Percentiles rank a stretch among this genome's conserved stretches.
Conservation (phyloP, 306 rosid genomes). For the Sindora glabra region DNA sequence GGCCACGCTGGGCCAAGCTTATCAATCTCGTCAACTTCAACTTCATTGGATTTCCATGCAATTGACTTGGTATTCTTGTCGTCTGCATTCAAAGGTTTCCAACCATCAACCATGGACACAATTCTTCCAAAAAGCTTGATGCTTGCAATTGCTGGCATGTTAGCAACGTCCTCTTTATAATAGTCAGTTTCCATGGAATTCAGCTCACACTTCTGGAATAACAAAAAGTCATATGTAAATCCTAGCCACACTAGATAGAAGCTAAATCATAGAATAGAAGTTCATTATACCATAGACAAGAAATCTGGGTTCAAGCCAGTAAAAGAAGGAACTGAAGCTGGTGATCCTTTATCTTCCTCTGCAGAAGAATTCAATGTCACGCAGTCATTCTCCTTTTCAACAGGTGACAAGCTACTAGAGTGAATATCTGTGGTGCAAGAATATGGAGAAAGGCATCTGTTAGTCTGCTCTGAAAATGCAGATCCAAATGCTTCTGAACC, state of each 20-base stretch:
- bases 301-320: constrained; percentile 18
- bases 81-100: constrained; percentile 16
- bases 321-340: constrained; percentile 21
- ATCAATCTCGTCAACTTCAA: constrained; percentile 19
- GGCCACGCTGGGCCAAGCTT: constrained; percentile 26
- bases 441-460: constrained; percentile 53
- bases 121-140: constrained; percentile 87
- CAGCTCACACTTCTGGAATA: constrained; percentile 47
- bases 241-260: neutral
- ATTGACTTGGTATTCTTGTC: constrained; percentile 16
- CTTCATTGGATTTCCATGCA: constrained; percentile 18
- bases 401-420: constrained; percentile 31
- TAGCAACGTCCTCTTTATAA: constrained; percentile 17
- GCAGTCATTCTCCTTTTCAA: constrained; percentile 46
- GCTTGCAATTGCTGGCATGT: constrained; percentile 14
- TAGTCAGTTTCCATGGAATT: constrained; percentile 27
- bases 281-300: constrained; percentile 38
- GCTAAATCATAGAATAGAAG: constrained; percentile 4
- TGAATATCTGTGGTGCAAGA: constrained; percentile 61
- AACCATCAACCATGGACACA: constrained; percentile 34
- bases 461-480: constrained; percentile 43
- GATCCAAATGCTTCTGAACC: constrained; percentile 58
- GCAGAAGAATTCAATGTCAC: constrained; percentile 29
- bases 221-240: constrained; percentile 10
- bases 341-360: constrained; percentile 40